A percentile compares a stretch with the other conserved stretches of the same genome.
These are phyloP conservation scores for Paxillus rubicundulus DNA, from an alignment of 768 basidiomycete species.

Conservation along the genomic window DNA sequence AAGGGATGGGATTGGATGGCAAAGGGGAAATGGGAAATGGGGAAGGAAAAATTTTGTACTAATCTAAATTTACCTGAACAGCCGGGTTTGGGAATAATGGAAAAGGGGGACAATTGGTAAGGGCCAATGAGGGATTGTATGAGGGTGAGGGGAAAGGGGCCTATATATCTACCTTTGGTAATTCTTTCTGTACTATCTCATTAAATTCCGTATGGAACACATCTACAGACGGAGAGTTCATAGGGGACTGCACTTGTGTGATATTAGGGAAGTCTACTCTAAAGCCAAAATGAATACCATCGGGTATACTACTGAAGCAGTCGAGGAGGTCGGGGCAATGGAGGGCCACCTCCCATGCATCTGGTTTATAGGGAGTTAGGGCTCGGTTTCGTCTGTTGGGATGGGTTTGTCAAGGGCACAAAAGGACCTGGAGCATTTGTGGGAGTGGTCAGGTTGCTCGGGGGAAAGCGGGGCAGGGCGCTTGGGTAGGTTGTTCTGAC, in stretches of 20 bases:
- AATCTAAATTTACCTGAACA: slow-evolving; percentile 10
- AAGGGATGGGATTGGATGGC: neutral
- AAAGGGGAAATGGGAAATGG: neutral
- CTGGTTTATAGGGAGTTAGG: slow-evolving; percentile 4
- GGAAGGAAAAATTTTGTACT: slow-evolving; percentile 22
- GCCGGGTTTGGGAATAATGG: slow-evolving; percentile 20
- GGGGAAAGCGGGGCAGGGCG: too few relatives aligned
- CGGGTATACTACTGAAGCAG: neutral
- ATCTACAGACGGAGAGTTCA: neutral
- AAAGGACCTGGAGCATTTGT: too few relatives aligned
- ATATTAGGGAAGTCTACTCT: slow-evolving; percentile 1
- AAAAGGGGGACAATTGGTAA: slow-evolving; percentile 18
- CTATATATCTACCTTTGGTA: slow-evolving; percentile 15
- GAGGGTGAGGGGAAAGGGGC: slow-evolving; percentile 1
- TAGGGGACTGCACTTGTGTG: neutral
- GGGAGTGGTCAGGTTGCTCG: too few relatives aligned
- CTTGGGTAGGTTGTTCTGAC: too few relatives aligned
- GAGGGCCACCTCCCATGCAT: neutral
- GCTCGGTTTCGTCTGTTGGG: neutral
- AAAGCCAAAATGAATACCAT: neutral
- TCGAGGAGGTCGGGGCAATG: neutral
- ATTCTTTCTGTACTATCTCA: neutral
- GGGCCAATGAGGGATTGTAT: slow-evolving; percentile 12
- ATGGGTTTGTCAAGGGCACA: too few relatives aligned
- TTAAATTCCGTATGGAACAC: neutral